These are phyloP conservation scores for Vigna trinervia DNA, from an alignment of 306 rosid species.

Conservation along the genomic window DNA sequence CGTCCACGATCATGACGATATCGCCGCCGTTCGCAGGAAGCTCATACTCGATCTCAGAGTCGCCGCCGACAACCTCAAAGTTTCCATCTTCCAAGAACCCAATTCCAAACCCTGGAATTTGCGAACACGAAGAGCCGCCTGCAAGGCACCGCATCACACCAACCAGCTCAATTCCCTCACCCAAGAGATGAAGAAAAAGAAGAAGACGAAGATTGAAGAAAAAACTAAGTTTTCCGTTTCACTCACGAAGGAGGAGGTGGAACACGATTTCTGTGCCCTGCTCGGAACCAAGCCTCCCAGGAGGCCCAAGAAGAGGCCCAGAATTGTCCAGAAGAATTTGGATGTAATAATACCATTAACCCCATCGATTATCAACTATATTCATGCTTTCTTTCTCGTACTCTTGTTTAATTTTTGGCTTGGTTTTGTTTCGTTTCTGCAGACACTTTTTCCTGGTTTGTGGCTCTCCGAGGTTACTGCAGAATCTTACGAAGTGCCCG, in stretches of 20 bases:
- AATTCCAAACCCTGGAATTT: not conserved
- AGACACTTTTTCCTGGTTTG: constrained; percentile 53
- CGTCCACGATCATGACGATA: not conserved
- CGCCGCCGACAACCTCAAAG: not conserved
- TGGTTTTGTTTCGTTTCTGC: not conserved
- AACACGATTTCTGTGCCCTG: constrained; percentile 47
- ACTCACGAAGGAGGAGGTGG: constrained; percentile 48
- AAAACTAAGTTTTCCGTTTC: constrained; percentile 44
- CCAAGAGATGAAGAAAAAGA: not conserved
- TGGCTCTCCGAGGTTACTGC: not conserved
- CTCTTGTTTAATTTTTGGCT: not conserved
- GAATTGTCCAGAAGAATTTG: constrained; percentile 58
- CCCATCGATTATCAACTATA: not conserved
- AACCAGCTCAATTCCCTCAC: not conserved
- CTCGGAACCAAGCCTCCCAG: constrained; percentile 54
- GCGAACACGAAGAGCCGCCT: not conserved
- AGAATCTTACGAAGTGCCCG: not conserved
- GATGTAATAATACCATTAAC: constrained; percentile 39
- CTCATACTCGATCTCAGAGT: not conserved
- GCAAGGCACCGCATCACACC: not conserved
- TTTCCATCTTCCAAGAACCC: not conserved
- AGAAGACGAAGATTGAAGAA: not conserved
- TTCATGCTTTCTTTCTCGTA: constrained; percentile 5
- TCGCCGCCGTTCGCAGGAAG: not conserved
- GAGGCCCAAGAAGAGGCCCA: constrained; percentile 52